Conservation (phyloP, 2,329 filamentous ascomycete genomes). For the Colletotrichum lupini region DNA sequence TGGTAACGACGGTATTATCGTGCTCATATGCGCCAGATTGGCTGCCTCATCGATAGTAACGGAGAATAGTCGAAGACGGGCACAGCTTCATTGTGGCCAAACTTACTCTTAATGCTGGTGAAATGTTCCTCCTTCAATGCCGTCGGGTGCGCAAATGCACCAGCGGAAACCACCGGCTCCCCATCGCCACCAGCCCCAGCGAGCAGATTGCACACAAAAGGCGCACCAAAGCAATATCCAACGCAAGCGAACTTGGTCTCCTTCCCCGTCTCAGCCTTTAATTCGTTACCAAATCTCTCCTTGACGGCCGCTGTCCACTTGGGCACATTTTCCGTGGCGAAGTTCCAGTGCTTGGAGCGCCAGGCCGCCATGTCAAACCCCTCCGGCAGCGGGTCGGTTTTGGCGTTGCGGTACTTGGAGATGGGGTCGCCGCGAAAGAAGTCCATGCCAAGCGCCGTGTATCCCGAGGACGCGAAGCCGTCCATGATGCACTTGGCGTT, state of each 20-base stretch:
- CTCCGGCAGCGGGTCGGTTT: slow-evolving; percentile 40
- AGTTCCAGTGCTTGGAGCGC: slow-evolving; percentile 56
- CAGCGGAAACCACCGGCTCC: slow-evolving; percentile 46
- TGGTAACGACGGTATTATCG: not conserved
- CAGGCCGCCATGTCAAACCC: slow-evolving; percentile 60
- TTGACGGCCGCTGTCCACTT: slow-evolving; percentile 54
- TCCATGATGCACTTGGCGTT: slow-evolving; percentile 59
- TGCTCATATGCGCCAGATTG: not conserved
- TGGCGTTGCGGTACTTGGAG: slow-evolving; percentile 49
- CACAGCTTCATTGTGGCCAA: too few species aligned
- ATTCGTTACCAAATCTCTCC: slow-evolving; percentile 44
- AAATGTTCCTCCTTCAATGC: slow-evolving; percentile 61
- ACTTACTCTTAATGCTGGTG: slow-evolving; percentile 47
- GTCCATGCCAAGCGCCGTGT: slow-evolving; percentile 54
- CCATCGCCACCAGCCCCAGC: slow-evolving; percentile 13
- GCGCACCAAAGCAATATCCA: slow-evolving; percentile 55
- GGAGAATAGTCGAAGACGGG: too few species aligned
- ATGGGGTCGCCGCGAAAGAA: slow-evolving; percentile 59
- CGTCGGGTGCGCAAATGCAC: slow-evolving; percentile 63
- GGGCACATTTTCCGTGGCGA: slow-evolving; percentile 55
- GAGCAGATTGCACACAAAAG: slow-evolving; percentile 53
- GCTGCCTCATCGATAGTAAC: too few species aligned
- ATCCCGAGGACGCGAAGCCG: slow-evolving; percentile 56
- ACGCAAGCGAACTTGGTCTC: slow-evolving; percentile 52
- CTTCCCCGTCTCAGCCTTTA: not conserved